phyloP scores from a whole-genome alignment of 176 grass and related monocot genomes.

The Triticum dicoccoides region DNA sequence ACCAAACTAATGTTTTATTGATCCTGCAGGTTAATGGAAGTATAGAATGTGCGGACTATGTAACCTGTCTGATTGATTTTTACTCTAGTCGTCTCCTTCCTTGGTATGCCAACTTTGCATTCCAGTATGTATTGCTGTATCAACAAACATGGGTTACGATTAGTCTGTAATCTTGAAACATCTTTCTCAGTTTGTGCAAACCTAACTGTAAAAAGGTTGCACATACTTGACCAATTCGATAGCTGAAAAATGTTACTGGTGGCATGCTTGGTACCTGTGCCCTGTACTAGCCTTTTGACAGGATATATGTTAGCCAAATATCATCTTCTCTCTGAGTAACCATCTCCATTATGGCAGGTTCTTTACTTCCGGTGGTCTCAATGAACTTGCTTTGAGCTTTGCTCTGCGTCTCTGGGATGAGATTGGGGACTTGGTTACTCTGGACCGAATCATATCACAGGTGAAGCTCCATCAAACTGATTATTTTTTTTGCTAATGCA shows the following conservation, averaged over 20 bases:
- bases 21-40: slow-evolving; percentile 50
- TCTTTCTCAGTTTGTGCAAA: slow-evolving; percentile 17
- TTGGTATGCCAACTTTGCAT: slow-evolving; percentile 57
- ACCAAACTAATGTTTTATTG: slow-evolving; percentile 28
- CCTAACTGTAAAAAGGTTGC: slow-evolving; percentile 19
- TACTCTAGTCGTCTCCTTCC: slow-evolving; percentile 74
- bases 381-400: slow-evolving; percentile 62
- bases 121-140: slow-evolving; percentile 28
- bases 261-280: not conserved
- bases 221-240: slow-evolving; percentile 28
- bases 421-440: slow-evolving; percentile 43
- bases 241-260: not conserved
- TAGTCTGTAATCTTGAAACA: slow-evolving; percentile 15
- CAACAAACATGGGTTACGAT: not conserved
- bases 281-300: slow-evolving; percentile 14
- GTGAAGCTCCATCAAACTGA: slow-evolving; percentile 30
- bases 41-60: slow-evolving; percentile 32
- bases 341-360: slow-evolving; percentile 49
- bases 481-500: not conserved
- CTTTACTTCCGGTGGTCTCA: slow-evolving; percentile 39
- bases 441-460: slow-evolving; percentile 46
- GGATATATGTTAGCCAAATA: slow-evolving; percentile 9
- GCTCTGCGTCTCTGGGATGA: slow-evolving; percentile 64
- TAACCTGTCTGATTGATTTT: slow-evolving; percentile 63
- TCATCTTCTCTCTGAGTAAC: slow-evolving; percentile 22